These are phyloP conservation scores for Yueomyces sp. DNA, from an alignment of 1,139 yeast genomes.

Conservation along the genomic window DNA sequence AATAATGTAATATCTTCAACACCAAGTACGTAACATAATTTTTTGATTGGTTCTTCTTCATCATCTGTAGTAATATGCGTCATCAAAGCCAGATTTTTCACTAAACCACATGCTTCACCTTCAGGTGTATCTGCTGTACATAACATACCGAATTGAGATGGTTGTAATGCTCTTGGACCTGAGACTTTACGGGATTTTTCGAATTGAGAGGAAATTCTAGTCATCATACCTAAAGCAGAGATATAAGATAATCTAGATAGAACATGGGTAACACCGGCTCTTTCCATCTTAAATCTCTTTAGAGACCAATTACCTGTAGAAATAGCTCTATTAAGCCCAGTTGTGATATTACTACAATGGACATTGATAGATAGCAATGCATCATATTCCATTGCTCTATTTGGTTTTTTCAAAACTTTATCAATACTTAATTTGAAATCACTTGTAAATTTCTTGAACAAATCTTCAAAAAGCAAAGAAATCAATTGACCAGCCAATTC, in stretches of 20 bases:
- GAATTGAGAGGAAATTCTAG: conserved; percentile 94
- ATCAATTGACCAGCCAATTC: conserved; percentile 96
- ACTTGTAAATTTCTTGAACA: conserved; percentile 87
- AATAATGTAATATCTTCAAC: conserved; percentile 75
- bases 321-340: conserved; percentile 90
- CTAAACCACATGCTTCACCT: conserved; percentile 99
- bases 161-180: conserved; percentile 98
- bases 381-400: conserved; percentile 90
- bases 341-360: conserved; percentile 84
- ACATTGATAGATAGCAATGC: conserved; percentile 80
- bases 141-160: conserved; percentile 97
- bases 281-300: conserved; percentile 98
- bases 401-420: conserved; percentile 84
- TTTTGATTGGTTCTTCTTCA: conserved; percentile 79
- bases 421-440: conserved; percentile 93
- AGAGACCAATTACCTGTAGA: conserved; percentile 98
- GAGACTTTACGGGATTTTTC: conserved; percentile 96
- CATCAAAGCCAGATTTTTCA: conserved; percentile 91
- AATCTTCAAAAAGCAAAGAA: conserved; percentile 89
- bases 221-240: conserved; percentile 98
- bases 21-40: conserved; percentile 70
- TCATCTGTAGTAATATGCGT: conserved; percentile 98
- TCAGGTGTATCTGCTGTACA: conserved; percentile 99
- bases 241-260: conserved; percentile 82
- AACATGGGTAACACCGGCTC: conserved; percentile 98